Evolutionary conservation across 352 stramenopile genomes (phyloP).

Genomic region (Phytophthora litchii): DNA sequence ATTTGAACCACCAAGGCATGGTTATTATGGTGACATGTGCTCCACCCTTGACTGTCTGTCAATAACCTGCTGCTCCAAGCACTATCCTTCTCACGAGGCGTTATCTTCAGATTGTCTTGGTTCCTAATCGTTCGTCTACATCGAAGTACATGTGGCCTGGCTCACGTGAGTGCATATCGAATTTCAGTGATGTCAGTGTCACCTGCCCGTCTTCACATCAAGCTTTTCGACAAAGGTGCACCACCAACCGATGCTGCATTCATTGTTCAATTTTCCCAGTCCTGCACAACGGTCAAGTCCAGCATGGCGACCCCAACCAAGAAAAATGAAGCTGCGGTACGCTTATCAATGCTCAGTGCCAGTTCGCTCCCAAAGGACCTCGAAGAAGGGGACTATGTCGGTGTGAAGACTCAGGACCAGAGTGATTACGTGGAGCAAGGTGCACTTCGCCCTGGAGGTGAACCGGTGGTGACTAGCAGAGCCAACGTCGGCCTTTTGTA

Average conservation of each 20-base stretch:
- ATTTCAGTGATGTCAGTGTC: conserved; percentile 11
- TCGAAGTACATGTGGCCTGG: conserved; percentile 2
- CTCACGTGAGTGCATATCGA: conserved; percentile 13
- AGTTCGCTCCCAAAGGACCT: conserved; percentile 27
- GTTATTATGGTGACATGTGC: neutral
- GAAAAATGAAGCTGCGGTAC: conserved; percentile 16
- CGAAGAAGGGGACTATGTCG: conserved; percentile 28
- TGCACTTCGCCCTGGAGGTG: conserved; percentile 44
- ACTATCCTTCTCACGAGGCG: neutral
- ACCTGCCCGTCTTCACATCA: conserved; percentile 10
- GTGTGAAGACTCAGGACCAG: conserved; percentile 35
- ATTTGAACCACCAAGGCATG: neutral
- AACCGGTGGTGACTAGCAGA: conserved; percentile 35
- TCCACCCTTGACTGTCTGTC: neutral
- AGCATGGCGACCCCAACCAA: conserved; percentile 15
- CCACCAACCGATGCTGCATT: conserved; percentile 11
- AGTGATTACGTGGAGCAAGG: conserved; percentile 37
- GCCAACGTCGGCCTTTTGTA: conserved; percentile 42
- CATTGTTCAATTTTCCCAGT: conserved; percentile 26
- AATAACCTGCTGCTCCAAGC: neutral
- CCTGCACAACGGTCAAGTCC: conserved; percentile 13
- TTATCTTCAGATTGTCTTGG: neutral
- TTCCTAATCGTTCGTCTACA: conserved; percentile 16
- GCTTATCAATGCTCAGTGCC: conserved; percentile 31
- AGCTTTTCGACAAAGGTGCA: neutral